These are phyloP conservation scores for Candida xiaguanensis DNA, from an alignment of 805 yeast genomes.

Conservation along the genomic window DNA sequence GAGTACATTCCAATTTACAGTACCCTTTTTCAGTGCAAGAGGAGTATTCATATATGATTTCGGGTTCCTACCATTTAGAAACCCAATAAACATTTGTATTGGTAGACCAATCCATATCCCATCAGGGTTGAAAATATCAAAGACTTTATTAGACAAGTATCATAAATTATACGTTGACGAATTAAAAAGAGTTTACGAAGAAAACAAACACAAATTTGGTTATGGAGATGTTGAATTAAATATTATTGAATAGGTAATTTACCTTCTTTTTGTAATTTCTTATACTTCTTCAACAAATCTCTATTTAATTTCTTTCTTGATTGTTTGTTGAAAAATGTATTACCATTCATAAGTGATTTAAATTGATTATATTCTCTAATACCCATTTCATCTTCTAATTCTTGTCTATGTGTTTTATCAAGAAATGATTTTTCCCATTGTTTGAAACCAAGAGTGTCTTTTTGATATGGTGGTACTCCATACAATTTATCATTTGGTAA, in stretches of 20 bases:
- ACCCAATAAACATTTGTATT: conserved; percentile 71
- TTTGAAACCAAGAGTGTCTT: conserved; percentile 25
- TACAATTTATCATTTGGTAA: conserved; percentile 32
- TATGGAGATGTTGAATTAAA: conserved; percentile 46
- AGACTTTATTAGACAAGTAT: conserved; percentile 54
- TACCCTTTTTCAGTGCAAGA: conserved; percentile 89
- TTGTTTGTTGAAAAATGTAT: conserved; percentile 19
- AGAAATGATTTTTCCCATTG: conserved; percentile 31
- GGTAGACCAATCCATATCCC: conserved; percentile 68
- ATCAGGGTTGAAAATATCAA: conserved; percentile 24
- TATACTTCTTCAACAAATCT: conserved; percentile 29
- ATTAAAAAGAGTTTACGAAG: conserved; percentile 59
- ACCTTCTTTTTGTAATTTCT: conserved; percentile 25
- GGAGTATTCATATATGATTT: conserved; percentile 91
- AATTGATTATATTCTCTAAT: conserved; percentile 21
- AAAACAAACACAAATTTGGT: conserved; percentile 55
- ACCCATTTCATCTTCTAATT: conserved; percentile 17
- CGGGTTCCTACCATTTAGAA: conserved; percentile 84
- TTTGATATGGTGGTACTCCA: conserved; percentile 35
- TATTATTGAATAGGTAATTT: conserved; percentile 23
- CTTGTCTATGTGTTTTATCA: conserved; percentile 17
- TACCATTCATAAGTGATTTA: conserved; percentile 16
- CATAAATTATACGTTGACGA: conserved; percentile 69
- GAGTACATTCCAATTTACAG: conserved; percentile 68
- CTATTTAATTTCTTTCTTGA: conserved; percentile 34